Base-by-base conservation (phyloP, 148 eudicot genomes). In the Arbutus unedo region DNA sequence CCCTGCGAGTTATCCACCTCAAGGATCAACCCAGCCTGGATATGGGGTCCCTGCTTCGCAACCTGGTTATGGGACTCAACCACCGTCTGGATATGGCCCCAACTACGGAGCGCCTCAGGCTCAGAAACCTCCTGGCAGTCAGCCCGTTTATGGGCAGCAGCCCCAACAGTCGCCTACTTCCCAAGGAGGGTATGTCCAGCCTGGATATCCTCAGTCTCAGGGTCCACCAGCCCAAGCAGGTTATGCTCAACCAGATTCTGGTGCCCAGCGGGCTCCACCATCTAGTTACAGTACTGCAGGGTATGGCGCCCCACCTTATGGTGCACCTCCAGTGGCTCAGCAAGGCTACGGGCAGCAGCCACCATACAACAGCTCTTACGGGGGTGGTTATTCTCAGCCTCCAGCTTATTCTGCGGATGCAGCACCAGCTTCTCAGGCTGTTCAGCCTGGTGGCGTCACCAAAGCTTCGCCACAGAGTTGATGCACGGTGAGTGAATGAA, bases 81-180 rank as follows among this genome's bases (percentile, higher is more conserved):
- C 90, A 44, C 81, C 93, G n/a, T 62, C 91, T 48, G 94, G 91
- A 14, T 93, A 91, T 84, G 92, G 82, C 8, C 49, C 93, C 18
- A 87, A 85, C 25, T 93, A 93, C 84, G 98, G 89, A 45, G 81
- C 91, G 18, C 93, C 94, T 80, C 93, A 87, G 81, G 88, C 89
- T 16, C 98, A 92, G 84, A 91, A 91, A 82, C 90, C 93, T 48
- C 92, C 95, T 14, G 82, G 90, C 4, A 86, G 81, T 71, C 93
- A 88, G 60, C 71, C 91, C 14, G 85, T 90, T n/a, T 93, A 94
- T 77, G 97, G 92, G 48, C 98, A 71, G 48, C 49, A 91, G 80
- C 92, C 94, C 78, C 95, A 93, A 83, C 96, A 91, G 84, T 91
- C 98, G 18, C 96, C 96, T 0, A 80, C 81, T 60, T 91, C 93